A percentile compares a stretch with the other conserved stretches of the same genome.
phyloP scores from a whole-genome alignment of 2,329 filamentous ascomycete genomes.

The Aspergillus spinulosporus region DNA sequence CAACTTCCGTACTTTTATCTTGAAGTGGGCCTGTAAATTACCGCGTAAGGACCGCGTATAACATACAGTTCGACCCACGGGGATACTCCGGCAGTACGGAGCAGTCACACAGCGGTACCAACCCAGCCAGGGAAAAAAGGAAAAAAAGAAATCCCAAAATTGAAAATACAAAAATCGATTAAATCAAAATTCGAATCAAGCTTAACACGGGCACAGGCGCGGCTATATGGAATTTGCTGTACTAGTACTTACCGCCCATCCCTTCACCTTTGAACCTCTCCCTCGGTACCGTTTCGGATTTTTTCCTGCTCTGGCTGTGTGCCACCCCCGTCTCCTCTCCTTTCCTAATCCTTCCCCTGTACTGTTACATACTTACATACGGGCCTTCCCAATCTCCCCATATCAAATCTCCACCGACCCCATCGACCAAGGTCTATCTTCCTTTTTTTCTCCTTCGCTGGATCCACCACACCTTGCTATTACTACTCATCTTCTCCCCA shows the following conservation, averaged over 20 bases:
- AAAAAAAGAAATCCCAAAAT: slow-evolving; percentile 15
- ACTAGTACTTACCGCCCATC: slow-evolving; percentile 28
- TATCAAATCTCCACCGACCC: slow-evolving; percentile 24
- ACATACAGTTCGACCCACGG: slow-evolving; percentile 27
- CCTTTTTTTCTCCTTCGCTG: slow-evolving; percentile 24
- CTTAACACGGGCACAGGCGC: slow-evolving; percentile 22
- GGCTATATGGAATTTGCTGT: slow-evolving; percentile 20
- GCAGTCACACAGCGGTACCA: slow-evolving; percentile 13
- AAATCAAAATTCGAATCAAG: slow-evolving; percentile 11
- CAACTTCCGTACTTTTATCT: slow-evolving; percentile 27
- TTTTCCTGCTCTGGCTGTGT: slow-evolving; percentile 16
- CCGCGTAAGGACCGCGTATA: slow-evolving; percentile 25
- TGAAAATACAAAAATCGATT: slow-evolving; percentile 9
- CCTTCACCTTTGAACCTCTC: slow-evolving; percentile 24
- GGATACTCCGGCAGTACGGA: slow-evolving; percentile 29
- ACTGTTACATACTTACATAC: slow-evolving; percentile 25
- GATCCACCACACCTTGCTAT: slow-evolving; percentile 22
- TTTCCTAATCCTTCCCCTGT: slow-evolving; percentile 21
- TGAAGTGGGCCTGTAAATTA: slow-evolving; percentile 27
- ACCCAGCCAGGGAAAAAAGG: background rate
- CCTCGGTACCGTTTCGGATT: slow-evolving; percentile 27
- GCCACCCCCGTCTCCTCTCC: slow-evolving; percentile 23
- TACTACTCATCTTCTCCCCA: slow-evolving; percentile 26
- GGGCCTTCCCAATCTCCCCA: slow-evolving; percentile 16
- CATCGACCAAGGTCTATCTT: slow-evolving; percentile 24